Evolutionary conservation across 306 rosid genomes (phyloP).

Genomic region (Quercus gilva): DNA sequence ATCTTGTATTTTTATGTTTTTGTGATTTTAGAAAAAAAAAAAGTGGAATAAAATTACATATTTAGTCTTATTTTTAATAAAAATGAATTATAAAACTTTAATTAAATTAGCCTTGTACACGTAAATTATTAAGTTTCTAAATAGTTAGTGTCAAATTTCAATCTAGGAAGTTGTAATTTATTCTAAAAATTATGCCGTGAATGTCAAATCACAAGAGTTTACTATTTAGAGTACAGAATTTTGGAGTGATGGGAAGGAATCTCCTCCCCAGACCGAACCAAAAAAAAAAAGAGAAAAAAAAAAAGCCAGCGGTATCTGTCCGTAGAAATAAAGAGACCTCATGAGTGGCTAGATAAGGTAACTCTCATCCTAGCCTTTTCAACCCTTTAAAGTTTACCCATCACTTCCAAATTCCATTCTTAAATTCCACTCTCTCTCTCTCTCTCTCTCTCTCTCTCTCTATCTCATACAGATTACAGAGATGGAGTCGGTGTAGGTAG

Average conservation of each 20-base stretch:
- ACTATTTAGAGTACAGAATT: too few relatives aligned
- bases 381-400: background rate
- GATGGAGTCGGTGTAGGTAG: background rate
- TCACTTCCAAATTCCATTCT: background rate
- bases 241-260: too few relatives aligned
- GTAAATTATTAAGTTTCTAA: too few relatives aligned
- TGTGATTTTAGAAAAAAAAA: too few relatives aligned
- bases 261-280: too few relatives aligned
- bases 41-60: accelerated
- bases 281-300: too few relatives aligned
- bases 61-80: accelerated
- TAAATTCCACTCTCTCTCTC: background rate
- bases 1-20: too few relatives aligned
- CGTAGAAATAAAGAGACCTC: background rate
- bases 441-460: too few relatives aligned
- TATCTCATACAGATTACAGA: background rate
- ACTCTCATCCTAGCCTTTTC: background rate
- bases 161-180: accelerated
- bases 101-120: accelerated
- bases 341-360: background rate
- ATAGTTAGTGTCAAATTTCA: too few relatives aligned
- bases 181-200: accelerated
- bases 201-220: too few relatives aligned
- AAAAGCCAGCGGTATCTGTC: background rate
- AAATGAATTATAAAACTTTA: accelerated